A percentile compares a stretch with the other conserved stretches of the same genome.
phyloP scores from a whole-genome alignment of 2,329 filamentous ascomycete species.

The Coniochaeta prunicola region DNA sequence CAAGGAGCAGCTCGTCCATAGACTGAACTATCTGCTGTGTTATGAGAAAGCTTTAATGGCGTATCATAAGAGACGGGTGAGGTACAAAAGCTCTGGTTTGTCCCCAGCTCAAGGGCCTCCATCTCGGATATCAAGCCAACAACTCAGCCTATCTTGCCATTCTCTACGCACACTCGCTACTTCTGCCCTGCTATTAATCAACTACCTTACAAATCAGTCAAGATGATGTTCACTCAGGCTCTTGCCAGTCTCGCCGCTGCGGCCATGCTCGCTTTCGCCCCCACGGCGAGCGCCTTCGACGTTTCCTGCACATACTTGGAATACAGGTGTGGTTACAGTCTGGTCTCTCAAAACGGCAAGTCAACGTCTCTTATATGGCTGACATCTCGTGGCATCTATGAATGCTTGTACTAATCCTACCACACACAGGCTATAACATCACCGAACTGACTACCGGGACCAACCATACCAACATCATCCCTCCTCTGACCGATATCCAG shows the following conservation, averaged over 20 bases:
- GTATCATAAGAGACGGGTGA: background rate
- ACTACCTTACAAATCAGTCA: background rate
- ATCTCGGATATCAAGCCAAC: background rate
- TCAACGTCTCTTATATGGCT: background rate
- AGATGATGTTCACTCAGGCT: conserved; percentile 3
- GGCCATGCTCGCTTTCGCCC: background rate
- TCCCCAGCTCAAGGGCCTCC: background rate
- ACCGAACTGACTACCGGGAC: conserved; percentile 8
- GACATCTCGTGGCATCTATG: background rate
- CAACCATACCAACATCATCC: conserved; percentile 8
- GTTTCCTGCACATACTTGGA: conserved; percentile 6
- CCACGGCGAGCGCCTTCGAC: background rate
- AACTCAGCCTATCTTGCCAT: background rate
- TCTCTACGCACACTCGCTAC: background rate
- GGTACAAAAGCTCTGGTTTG: conserved; percentile 1
- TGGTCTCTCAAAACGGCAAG: conserved; percentile 4
- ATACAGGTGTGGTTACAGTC: conserved; percentile 8
- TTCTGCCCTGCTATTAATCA: background rate
- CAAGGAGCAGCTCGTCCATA: background rate
- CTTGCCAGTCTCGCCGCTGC: background rate
- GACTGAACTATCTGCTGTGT: background rate
- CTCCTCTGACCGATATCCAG: conserved; percentile 7
- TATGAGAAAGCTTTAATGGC: background rate
- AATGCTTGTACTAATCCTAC: background rate
- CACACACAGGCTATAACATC: conserved; percentile 8